These are phyloP conservation scores for Lasiodiplodia theobromae DNA, from an alignment of 2,329 filamentous ascomycete genomes.

Conservation along the genomic window DNA sequence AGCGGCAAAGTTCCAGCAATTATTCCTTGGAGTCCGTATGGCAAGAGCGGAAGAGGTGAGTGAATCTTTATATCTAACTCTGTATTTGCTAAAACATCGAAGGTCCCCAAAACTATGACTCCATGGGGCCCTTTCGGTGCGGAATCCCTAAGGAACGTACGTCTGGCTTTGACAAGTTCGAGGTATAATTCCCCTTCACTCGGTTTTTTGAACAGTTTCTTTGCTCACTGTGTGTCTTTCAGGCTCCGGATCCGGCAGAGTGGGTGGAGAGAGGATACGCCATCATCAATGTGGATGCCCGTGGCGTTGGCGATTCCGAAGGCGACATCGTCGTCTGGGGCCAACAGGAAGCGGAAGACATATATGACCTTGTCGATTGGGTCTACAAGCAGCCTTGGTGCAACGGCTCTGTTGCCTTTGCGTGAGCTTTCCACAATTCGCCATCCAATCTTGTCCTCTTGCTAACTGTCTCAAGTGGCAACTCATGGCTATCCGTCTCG, in stretches of 20 bases:
- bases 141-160: slow-evolving; percentile 41
- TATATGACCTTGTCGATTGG: slow-evolving; percentile 55
- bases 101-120: slow-evolving; percentile 13
- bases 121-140: slow-evolving; percentile 21
- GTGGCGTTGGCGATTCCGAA: slow-evolving; percentile 45
- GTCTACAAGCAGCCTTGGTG: slow-evolving; percentile 54
- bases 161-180: slow-evolving; percentile 52
- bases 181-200: slow-evolving; percentile 32
- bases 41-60: slow-evolving; percentile 43
- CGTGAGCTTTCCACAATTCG: slow-evolving; percentile 28
- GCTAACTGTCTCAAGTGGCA: slow-evolving; percentile 41
- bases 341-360: slow-evolving; percentile 52
- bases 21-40: slow-evolving; percentile 55
- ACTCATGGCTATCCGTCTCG: slow-evolving; percentile 52
- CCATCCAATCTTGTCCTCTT: too few relatives aligned
- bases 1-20: slow-evolving; percentile 50
- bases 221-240: background rate
- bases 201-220: rapidly evolving
- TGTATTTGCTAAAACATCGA: background rate
- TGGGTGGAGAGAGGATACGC: slow-evolving; percentile 47
- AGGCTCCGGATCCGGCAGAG: slow-evolving; percentile 49
- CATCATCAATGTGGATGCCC: slow-evolving; percentile 44
- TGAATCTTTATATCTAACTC: too few relatives aligned
- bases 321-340: slow-evolving; percentile 35
- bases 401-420: slow-evolving; percentile 54